Evolutionary conservation across 768 basidiomycete species (phyloP), one percentile per base, ranked within the genome.

Genomic region (Mycena belliarum): DNA sequence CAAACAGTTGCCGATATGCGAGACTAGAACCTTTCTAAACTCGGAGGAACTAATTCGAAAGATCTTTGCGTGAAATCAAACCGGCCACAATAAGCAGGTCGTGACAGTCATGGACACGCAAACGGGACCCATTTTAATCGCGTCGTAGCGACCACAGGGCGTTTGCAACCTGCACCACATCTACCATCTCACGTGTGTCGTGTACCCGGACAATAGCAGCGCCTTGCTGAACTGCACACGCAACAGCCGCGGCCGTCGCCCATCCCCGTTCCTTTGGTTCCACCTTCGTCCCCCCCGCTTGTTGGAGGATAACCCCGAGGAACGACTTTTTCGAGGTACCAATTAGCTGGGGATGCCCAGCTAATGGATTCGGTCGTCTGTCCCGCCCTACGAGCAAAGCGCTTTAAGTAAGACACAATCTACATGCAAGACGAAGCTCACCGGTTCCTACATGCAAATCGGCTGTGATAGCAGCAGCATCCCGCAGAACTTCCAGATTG

Each of bases 271-370:
- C 89, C 57, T 76, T 80, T 1, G 91, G 82, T n/a, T 63, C 61
- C 1, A 87, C 86, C 64, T 81, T 69, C 20, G 83, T 73, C 1
- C 86, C 88, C 28, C 70, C 55, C 16, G 75, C 71, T 46, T 77
- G 69, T 5, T 77, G 74, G 14, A 93, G 78, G 21, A 93, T 76
- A 2, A 72, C 70, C 0, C 93, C 93, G 10, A 96, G 75, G 70
- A 95, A 93, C 0, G 90, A 87, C 69, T 98, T 98, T 46, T 88
- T 76, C 11, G 93, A 95, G 1, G 85, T 71, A 3, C 94, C 94
- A 25, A 96, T 81, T 6, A 98, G 77, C 20, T 79, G 72, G 0
- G 89, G 83, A 68, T 86, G 82, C 35, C 87, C 82, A 48, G 71
- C 71, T 28, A 90, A 73, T 4, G 77, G 74, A 59, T 88, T 89